A percentile compares a stretch with the other conserved stretches of the same genome.
Evolutionary conservation across 805 yeast species (phyloP).

Genomic region (Schizosaccharomyces osmophilus): DNA sequence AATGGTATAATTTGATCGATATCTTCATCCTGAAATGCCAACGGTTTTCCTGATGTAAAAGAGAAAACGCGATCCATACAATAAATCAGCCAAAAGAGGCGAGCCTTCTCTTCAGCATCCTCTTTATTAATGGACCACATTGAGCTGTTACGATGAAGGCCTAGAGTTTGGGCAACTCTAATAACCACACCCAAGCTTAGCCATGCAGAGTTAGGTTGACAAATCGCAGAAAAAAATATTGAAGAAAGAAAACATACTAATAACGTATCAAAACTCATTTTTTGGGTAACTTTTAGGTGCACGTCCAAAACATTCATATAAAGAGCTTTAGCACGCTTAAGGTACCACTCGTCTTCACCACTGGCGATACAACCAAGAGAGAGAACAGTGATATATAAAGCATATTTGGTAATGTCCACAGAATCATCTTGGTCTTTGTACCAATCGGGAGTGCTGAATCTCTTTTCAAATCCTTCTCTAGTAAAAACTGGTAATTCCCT

Average conservation of each 20-base stretch:
- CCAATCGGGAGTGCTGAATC: background rate
- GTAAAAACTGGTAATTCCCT: background rate
- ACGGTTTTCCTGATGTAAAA: constrained; percentile 8
- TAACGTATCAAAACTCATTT: constrained; percentile 6
- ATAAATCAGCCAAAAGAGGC: constrained; percentile 10
- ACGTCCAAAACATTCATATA: background rate
- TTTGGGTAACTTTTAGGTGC: background rate
- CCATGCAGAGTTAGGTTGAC: constrained; percentile 5
- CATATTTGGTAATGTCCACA: background rate
- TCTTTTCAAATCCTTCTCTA: background rate
- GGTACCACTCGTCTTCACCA: background rate
- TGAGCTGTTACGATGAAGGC: constrained; percentile 7
- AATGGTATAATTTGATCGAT: background rate
- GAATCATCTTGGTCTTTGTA: background rate
- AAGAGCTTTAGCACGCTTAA: background rate
- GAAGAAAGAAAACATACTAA: constrained; percentile 5
- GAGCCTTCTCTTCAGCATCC: constrained; percentile 5
- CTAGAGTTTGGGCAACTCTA: constrained; percentile 9
- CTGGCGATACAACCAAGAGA: background rate
- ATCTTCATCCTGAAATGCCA: constrained; percentile 7
- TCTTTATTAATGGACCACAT: constrained; percentile 4
- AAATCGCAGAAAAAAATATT: constrained; percentile 6
- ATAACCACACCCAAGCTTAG: constrained; percentile 5
- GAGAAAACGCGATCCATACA: constrained; percentile 7
- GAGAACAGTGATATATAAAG: background rate